These are phyloP conservation scores for Baeospora myosura DNA, from an alignment of 1,284 basidiomycete genomes.

Conservation along the genomic window DNA sequence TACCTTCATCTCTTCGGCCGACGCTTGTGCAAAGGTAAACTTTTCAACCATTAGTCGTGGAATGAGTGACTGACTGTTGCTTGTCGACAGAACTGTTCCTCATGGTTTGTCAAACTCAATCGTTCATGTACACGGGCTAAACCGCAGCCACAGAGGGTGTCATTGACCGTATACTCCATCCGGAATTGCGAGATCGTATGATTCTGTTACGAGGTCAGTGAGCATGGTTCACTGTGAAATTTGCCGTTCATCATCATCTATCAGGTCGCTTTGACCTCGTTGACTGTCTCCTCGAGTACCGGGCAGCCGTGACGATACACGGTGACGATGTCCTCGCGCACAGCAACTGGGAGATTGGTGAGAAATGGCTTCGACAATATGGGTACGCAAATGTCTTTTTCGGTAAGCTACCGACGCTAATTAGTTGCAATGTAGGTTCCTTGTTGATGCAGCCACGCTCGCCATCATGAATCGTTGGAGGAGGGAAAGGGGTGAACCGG, in stretches of 20 bases:
- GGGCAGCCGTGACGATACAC: conserved; percentile 63
- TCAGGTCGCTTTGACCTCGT: conserved; percentile 71
- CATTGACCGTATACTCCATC: conserved; percentile 84
- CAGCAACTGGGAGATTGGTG: conserved; percentile 81
- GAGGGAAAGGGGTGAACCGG: conserved; percentile 62
- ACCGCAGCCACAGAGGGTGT: conserved; percentile 54
- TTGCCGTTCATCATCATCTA: too few relatives aligned
- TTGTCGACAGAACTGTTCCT: conserved; percentile 61
- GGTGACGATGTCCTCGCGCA: conserved; percentile 86
- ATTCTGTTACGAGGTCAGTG: conserved; percentile 72
- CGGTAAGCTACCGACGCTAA: background rate
- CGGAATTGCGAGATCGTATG: conserved; percentile 82
- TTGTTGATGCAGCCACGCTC: conserved; percentile 60
- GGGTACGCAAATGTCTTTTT: conserved; percentile 42
- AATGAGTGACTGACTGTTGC: conserved; percentile 14
- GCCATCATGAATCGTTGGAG: conserved; percentile 70
- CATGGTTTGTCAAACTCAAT: conserved; percentile 47
- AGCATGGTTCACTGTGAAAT: conserved; percentile 14
- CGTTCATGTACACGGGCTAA: conserved; percentile 8
- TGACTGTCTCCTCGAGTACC: conserved; percentile 68
- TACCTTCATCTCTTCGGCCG: conserved; percentile 82
- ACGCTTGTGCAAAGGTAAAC: conserved; percentile 74
- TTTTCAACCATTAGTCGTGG: background rate
- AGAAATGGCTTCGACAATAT: conserved; percentile 76
- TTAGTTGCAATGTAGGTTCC: conserved; percentile 45